Evolutionary conservation across 2,329 filamentous ascomycete species (phyloP).

Genomic region (Cladosporium sp.): DNA sequence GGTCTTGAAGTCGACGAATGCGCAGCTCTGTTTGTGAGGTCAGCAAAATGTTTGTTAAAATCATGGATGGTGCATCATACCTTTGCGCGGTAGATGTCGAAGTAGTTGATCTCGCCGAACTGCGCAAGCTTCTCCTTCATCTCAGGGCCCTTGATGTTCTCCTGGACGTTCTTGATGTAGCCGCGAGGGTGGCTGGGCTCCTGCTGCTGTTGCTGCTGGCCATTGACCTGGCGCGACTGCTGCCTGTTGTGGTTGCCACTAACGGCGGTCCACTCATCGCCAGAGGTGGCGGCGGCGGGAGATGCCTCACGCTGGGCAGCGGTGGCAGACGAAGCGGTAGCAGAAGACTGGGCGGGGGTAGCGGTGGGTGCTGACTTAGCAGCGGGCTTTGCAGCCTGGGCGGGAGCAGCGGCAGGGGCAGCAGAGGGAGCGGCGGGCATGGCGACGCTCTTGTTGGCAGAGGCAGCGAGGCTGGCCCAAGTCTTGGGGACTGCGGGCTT

Average conservation of each 20-base stretch:
- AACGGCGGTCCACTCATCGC: constrained; percentile 86
- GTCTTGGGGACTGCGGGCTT: constrained; percentile 59
- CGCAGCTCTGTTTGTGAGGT: constrained; percentile 70
- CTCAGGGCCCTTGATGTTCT: constrained; percentile 75
- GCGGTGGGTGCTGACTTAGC: constrained; percentile 31
- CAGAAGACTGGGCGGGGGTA: constrained; percentile 28
- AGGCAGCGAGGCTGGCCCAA: constrained; percentile 71
- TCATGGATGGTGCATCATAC: constrained; percentile 51
- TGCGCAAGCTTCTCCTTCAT: constrained; percentile 69
- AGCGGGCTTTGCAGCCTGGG: constrained; percentile 26
- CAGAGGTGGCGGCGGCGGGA: constrained; percentile 46
- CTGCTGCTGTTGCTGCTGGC: constrained; percentile 59
- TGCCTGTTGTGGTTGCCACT: constrained; percentile 76
- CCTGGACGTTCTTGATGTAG: constrained; percentile 94
- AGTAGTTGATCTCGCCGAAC: constrained; percentile 65
- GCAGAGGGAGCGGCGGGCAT: constrained; percentile 30
- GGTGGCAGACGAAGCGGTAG: constrained; percentile 33
- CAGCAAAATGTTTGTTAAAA: not conserved
- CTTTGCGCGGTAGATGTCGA: constrained; percentile 70
- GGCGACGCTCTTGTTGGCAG: constrained; percentile 44
- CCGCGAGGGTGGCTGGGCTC: constrained; percentile 76
- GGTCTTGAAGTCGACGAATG: constrained; percentile 90
- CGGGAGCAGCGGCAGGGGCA: constrained; percentile 27
- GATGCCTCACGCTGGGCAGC: constrained; percentile 36
- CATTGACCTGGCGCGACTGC: constrained; percentile 61